Evolutionary conservation across 2,329 filamentous ascomycete genomes (phyloP), one percentile per base, ranked within the genome.

Genomic region (Hypoxylon sp.): DNA sequence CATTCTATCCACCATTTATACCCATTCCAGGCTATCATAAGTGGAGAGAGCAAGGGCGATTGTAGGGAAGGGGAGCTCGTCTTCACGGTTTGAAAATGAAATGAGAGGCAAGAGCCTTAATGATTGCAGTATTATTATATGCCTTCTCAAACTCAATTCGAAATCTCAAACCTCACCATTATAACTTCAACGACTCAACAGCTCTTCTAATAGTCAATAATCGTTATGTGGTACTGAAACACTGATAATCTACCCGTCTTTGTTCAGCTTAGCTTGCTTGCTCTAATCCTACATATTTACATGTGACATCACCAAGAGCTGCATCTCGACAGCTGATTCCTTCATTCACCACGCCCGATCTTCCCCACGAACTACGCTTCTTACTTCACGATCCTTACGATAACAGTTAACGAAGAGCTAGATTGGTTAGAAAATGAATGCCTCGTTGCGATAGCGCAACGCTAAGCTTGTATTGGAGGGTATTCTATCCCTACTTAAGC

Each of bases 251-350:
- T 48, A 14, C 25, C 50, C 43, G 17, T 34, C 60, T 58, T 49
- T 63, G 38, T 68, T 65, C n/a, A 61, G 63, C 45, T 60, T 65
- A 60, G 67, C 36, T 70, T 45, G 21, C 30, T 52, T 36, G 41
- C 48, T 60, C 41, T 60, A 56, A 60, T 65, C 53, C 52, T 60
- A n/a, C n/a, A n/a, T n/a, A 59, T 73, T 69, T 57, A 46, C 74
- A 73, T 75, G 74, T 75, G 74, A 75, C 71, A 74, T 73, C 71
- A 74, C 70, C 67, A 56, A 61, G 6, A 59, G 60, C 53, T 32
- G 56, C 59, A 52, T 45, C 53, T 62, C 51, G 46, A 66, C 58
- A 60, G 52, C 51, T 60, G 25, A 45, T 67, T 64, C 62, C 23
- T 60, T 62, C 36, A 32, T 21, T 53, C 49, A n/a, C 51, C 17